Evolutionary conservation across 139 green algal genomes (phyloP).

Genomic region (Raphidocelis subcapitata): DNA sequence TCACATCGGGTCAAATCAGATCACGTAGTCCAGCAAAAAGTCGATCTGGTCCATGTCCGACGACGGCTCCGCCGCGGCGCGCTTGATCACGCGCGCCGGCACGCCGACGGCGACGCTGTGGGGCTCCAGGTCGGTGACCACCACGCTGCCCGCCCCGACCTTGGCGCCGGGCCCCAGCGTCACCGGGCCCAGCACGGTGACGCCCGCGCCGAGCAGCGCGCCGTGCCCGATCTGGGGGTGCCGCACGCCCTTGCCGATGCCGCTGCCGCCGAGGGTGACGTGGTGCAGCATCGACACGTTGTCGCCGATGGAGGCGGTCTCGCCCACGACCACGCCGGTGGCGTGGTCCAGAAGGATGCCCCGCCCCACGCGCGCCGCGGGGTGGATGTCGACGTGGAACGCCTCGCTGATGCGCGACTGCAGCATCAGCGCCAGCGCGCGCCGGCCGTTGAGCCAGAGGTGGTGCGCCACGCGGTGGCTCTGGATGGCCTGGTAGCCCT

Average conservation of each 20-base stretch:
- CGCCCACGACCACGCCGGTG: slow-evolving; percentile 92
- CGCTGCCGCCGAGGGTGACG: slow-evolving; percentile 92
- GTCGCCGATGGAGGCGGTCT: slow-evolving; percentile 92
- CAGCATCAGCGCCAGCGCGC: slow-evolving; percentile 73
- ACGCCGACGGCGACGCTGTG: slow-evolving; percentile 90
- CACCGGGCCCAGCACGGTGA: slow-evolving; percentile 79
- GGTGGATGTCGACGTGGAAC: slow-evolving; percentile 91
- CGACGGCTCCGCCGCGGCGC: slow-evolving; percentile 60
- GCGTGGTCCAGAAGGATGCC: slow-evolving; percentile 94
- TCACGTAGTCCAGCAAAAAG: slow-evolving; percentile 77
- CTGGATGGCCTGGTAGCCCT: slow-evolving; percentile 95
- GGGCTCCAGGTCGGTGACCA: slow-evolving; percentile 75
- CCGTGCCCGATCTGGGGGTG: slow-evolving; percentile 81
- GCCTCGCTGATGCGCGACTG: slow-evolving; percentile 77
- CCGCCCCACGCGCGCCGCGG: slow-evolving; percentile 71
- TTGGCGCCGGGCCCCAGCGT: slow-evolving; percentile 77
- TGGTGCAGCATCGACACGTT: slow-evolving; percentile 96
- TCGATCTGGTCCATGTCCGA: slow-evolving; percentile 82
- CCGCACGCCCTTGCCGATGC: slow-evolving; percentile 67
- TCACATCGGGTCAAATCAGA: slow-evolving; percentile 45
- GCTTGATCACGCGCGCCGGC: slow-evolving; percentile 78
- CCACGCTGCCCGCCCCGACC: slow-evolving; percentile 84
- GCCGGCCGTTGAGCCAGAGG: slow-evolving; percentile 72
- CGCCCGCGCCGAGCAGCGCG: slow-evolving; percentile 86
- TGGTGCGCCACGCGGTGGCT: slow-evolving; percentile 78